phyloP scores from a whole-genome alignment of 1,284 basidiomycete genomes.

The Schizopora paradoxa region DNA sequence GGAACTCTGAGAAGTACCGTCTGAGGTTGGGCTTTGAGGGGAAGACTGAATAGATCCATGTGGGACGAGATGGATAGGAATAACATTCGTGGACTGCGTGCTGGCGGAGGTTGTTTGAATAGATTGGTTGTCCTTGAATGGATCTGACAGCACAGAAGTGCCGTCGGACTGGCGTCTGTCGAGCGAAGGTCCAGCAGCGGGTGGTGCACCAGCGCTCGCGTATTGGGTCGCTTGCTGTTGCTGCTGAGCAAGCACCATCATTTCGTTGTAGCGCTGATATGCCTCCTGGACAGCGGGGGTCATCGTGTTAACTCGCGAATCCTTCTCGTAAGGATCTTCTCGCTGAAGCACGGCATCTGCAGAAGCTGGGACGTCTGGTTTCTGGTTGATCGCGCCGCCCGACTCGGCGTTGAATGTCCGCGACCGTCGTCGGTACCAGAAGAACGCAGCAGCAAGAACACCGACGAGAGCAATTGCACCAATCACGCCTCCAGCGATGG shows the following conservation, averaged over 20 bases:
- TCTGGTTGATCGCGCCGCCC: conserved; percentile 28
- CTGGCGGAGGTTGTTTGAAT: conserved; percentile 68
- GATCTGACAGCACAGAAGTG: conserved; percentile 45
- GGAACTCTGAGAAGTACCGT: conserved; percentile 12
- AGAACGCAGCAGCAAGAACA: conserved; percentile 43
- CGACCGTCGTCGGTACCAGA: conserved; percentile 57
- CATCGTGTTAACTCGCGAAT: no score
- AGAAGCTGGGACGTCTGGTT: conserved; percentile 61
- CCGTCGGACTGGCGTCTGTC: conserved; percentile 27
- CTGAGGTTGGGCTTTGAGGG: conserved; percentile 76
- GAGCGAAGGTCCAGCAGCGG: no score
- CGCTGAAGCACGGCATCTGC: conserved; percentile 72
- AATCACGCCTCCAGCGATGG: conserved; percentile 68
- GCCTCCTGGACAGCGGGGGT: conserved; percentile 19
- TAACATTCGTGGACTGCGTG: conserved; percentile 75
- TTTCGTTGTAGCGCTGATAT: conserved; percentile 40
- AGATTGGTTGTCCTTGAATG: conserved; percentile 70
- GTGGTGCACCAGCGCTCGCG: conserved; percentile 40
- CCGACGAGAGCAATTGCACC: conserved; percentile 56
- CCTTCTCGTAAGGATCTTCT: conserved; percentile 74
- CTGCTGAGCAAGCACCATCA: conserved; percentile 42
- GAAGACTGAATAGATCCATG: conserved; percentile 48
- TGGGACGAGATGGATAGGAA: conserved; percentile 76
- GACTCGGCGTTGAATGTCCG: conserved; percentile 22
- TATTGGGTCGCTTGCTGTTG: conserved; percentile 56